Evolutionary conservation across 108 stramenopile genomes (phyloP), one percentile per base, ranked within the genome.

Genomic region (Aureococcus anophagefferens): DNA sequence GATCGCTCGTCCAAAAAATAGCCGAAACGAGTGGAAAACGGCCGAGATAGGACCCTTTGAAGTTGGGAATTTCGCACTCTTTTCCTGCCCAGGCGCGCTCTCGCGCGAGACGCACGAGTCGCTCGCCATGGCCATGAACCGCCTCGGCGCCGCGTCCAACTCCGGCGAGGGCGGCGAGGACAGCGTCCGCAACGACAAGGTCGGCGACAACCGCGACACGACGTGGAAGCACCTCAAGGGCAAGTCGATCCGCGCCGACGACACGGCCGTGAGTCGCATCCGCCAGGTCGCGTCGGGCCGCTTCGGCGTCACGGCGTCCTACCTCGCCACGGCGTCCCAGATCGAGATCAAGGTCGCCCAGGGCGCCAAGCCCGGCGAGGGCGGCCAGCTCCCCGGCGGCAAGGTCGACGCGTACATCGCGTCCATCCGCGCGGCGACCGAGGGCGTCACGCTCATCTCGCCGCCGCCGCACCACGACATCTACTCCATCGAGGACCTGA

Each of bases 401-500:
- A 96, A 96, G 76, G 95, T 96, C 62, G 90, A 90, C 51, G 89
- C 92, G 9, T 93, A 96, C 84, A 96, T 94, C 74, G 95, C 95
- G 36, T 81, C 85, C 62, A 75, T 89, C 46, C 89, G 93, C 65
- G 86, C 89, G 3, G 91, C 90, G 67, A 94, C 93, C 71, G 90
- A 83, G 40, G 92, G 95, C 71, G 93, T 96, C 7, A 91, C 90
- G 35, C 81, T 96, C 17, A 94, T 96, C 72, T 94, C 92, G 18
- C 95, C 95, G 66, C 95, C 95, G 63, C 95, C 95, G 30, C 95
- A 96, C 71, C 95, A 96, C 80, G 93, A 96, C 77, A 96, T 96
- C 67, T 94, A 96, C 90, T 88, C 88, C 79, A 96, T 93, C 70
- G 72, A 86, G 84, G 95, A 96, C 88, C 91, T 96, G 71, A 92